Conservation (phyloP, 495 filamentous ascomycete species). For the Daldinia concentrica region DNA sequence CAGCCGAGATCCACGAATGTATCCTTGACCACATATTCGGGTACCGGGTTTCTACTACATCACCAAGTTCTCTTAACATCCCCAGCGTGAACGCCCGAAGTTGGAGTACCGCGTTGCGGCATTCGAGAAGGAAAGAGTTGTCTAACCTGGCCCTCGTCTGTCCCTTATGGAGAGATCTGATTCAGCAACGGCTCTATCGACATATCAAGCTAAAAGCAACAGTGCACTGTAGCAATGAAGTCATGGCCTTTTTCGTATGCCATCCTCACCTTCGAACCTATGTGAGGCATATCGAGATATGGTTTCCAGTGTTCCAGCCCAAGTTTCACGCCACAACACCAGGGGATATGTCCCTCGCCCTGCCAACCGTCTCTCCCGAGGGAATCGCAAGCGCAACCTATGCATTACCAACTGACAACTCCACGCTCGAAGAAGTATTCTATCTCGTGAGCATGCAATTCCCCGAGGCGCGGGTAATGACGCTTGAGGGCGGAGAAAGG, state of each 20-base stretch:
- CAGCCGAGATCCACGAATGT: constrained; percentile 75
- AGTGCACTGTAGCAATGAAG: constrained; percentile 62
- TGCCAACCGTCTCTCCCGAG: constrained; percentile 58
- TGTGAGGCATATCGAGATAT: constrained; percentile 76
- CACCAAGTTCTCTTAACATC: constrained; percentile 56
- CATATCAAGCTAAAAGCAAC: constrained; percentile 80
- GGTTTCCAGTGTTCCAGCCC: constrained; percentile 76
- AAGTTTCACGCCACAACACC: constrained; percentile 52
- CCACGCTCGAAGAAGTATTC: constrained; percentile 73
- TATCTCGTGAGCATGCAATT: constrained; percentile 65
- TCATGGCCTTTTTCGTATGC: constrained; percentile 64
- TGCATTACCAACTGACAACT: constrained; percentile 67
- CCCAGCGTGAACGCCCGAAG: constrained; percentile 59
- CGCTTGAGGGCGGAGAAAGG: constrained; percentile 78
- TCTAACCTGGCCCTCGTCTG: constrained; percentile 72
- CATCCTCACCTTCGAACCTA: constrained; percentile 68
- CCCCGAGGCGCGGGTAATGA: constrained; percentile 68
- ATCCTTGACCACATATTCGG: constrained; percentile 76
- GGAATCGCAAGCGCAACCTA: constrained; percentile 62
- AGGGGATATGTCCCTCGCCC: constrained; percentile 49
- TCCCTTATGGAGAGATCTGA: constrained; percentile 67
- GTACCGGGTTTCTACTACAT: constrained; percentile 66
- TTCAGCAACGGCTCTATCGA: constrained; percentile 74
- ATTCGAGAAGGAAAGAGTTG: constrained; percentile 71
- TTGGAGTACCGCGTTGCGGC: constrained; percentile 72